Evolutionary conservation across 2,329 filamentous ascomycete species (phyloP).

Genomic region (Ophiostoma sp.): DNA sequence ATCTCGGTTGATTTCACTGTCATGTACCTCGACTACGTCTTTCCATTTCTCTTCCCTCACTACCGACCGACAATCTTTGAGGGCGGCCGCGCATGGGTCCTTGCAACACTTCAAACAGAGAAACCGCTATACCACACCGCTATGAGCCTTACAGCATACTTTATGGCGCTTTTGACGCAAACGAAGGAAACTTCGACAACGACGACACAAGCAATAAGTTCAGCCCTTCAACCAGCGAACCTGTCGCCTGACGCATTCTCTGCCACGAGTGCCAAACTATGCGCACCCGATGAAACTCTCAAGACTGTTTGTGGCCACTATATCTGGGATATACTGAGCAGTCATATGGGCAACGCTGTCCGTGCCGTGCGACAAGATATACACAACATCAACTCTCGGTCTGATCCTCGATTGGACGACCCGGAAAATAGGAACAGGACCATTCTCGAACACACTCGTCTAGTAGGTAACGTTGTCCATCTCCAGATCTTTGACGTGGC

Average conservation of each 20-base stretch:
- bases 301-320: background rate
- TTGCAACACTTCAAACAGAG: background rate
- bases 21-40: constrained; percentile 63
- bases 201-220: too few relatives aligned
- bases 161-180: background rate
- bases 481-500: background rate
- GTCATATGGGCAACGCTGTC: background rate
- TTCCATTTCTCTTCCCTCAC: constrained; percentile 63
- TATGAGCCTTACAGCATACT: background rate
- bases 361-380: background rate
- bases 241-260: too few relatives aligned
- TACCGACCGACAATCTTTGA: constrained; percentile 57
- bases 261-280: background rate
- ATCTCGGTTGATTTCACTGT: constrained; percentile 36
- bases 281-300: background rate
- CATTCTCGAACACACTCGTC: background rate
- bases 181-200: background rate
- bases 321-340: background rate
- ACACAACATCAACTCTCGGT: too few relatives aligned
- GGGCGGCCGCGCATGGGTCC: constrained; percentile 57
- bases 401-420: too few relatives aligned
- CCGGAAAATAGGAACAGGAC: too few relatives aligned
- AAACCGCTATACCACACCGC: constrained; percentile 1
- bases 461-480: background rate
- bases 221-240: too few relatives aligned